Evolutionary conservation across 1,139 yeast species (phyloP).

Genomic region (Geotrichum macrosporum): DNA sequence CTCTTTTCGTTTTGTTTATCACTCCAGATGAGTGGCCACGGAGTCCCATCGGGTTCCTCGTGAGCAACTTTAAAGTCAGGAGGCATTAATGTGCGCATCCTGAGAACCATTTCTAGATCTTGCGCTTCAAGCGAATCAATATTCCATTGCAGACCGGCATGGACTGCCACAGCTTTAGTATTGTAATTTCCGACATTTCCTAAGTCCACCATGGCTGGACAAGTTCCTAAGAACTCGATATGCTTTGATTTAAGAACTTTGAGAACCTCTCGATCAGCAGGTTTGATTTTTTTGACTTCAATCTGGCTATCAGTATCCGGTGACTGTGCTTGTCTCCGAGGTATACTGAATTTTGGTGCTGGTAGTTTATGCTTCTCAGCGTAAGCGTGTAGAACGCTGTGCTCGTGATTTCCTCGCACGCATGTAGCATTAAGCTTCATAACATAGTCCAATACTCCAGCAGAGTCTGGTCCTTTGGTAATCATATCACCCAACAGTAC

Average conservation of each 20-base stretch:
- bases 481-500: slow-evolving; percentile 79
- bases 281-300: slow-evolving; percentile 3
- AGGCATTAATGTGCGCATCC: slow-evolving; percentile 56
- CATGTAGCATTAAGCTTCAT: slow-evolving; percentile 54
- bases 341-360: slow-evolving; percentile 30
- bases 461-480: slow-evolving; percentile 76
- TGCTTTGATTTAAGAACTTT: slow-evolving; percentile 57
- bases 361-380: slow-evolving; percentile 53
- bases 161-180: slow-evolving; percentile 61
- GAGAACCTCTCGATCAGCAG: slow-evolving; percentile 58
- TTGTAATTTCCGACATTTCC: slow-evolving; percentile 55
- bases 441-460: slow-evolving; percentile 63
- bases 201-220: slow-evolving; percentile 59
- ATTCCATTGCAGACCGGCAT: slow-evolving; percentile 73
- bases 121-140: slow-evolving; percentile 51
- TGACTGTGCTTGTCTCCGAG: neutral
- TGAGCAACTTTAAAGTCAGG: slow-evolving; percentile 56
- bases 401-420: slow-evolving; percentile 86
- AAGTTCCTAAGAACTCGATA: slow-evolving; percentile 51
- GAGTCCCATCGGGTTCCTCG: slow-evolving; percentile 45
- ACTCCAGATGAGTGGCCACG: slow-evolving; percentile 67
- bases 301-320: neutral
- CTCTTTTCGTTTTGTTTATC: slow-evolving; percentile 43
- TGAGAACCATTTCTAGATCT: slow-evolving; percentile 55
- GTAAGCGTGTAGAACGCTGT: slow-evolving; percentile 57